Percentiles rank a stretch among this genome's conserved stretches.
Evolutionary conservation across 1,284 basidiomycete species (phyloP).

Genomic region (Tilletia horrida): DNA sequence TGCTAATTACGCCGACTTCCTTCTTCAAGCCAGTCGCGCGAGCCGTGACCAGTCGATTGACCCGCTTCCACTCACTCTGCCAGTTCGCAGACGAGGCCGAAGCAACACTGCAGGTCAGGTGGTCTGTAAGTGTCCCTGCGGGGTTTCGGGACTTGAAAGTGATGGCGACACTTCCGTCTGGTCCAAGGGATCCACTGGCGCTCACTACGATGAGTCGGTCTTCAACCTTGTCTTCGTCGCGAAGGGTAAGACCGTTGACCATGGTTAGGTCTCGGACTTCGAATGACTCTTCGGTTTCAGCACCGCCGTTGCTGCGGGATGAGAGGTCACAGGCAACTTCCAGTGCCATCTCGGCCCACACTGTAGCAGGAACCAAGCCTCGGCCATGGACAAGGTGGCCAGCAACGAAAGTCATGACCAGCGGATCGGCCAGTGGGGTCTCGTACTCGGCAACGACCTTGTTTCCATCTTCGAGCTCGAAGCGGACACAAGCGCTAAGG

Average conservation of each 20-base stretch:
- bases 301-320: too few species aligned
- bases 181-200: background rate
- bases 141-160: slow-evolving; percentile 6
- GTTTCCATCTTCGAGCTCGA: too few species aligned
- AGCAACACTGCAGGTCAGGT: background rate
- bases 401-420: background rate
- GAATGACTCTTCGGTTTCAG: background rate
- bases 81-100: too few species aligned
- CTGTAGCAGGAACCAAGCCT: slow-evolving; percentile 1
- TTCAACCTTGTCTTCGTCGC: background rate
- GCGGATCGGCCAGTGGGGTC: background rate
- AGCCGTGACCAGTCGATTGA: slow-evolving; percentile 14
- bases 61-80: background rate
- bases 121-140: background rate
- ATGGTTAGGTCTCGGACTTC: slow-evolving; percentile 2
- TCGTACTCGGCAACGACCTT: background rate
- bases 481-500: too few species aligned
- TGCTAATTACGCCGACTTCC: slow-evolving; percentile 22
- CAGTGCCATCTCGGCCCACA: slow-evolving; percentile 1
- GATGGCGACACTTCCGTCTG: background rate
- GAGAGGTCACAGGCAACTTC: background rate
- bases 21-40: slow-evolving; percentile 18
- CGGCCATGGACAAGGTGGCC: background rate
- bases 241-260: background rate
- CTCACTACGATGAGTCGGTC: background rate